Evolutionary conservation across 1,284 basidiomycete species (phyloP).

Genomic region (Cerrena zonata): DNA sequence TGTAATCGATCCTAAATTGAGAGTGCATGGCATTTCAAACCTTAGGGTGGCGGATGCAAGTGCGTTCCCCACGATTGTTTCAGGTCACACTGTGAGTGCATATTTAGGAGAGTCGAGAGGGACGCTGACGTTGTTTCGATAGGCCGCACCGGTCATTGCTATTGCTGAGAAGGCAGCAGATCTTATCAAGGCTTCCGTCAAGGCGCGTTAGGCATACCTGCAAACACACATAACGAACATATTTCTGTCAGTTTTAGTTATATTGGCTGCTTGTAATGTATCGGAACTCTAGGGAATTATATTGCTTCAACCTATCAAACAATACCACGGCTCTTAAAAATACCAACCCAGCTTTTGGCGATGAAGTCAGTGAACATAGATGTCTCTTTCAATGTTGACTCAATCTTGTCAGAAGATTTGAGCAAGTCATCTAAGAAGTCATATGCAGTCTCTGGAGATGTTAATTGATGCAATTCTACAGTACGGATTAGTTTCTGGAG

Average conservation of each 20-base stretch:
- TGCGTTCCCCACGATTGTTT: constrained; percentile 51
- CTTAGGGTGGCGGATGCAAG: constrained; percentile 59
- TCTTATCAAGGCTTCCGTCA: constrained; percentile 37
- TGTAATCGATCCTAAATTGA: constrained; percentile 34
- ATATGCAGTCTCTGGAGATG: constrained; percentile 58
- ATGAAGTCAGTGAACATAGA: constrained; percentile 53
- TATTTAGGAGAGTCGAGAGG: background rate
- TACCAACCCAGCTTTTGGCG: constrained; percentile 62
- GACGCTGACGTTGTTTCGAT: background rate
- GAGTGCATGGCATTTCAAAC: constrained; percentile 33
- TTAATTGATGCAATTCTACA: constrained; percentile 68
- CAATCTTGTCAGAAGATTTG: constrained; percentile 37
- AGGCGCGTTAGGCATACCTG: background rate
- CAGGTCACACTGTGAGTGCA: constrained; percentile 55
- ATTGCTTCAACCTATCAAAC: no score
- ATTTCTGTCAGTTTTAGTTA: no score
- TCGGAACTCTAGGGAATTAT: no score
- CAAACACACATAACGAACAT: no score
- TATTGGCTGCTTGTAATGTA: no score
- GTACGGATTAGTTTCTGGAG: background rate
- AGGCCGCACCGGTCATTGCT: constrained; percentile 56
- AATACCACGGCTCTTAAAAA: constrained; percentile 57
- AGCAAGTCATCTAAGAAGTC: constrained; percentile 62
- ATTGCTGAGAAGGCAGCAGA: constrained; percentile 62
- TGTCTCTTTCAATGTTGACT: constrained; percentile 43